Conservation (phyloP, 176 grass and related monocot genomes). For the Zea luxurians region DNA sequence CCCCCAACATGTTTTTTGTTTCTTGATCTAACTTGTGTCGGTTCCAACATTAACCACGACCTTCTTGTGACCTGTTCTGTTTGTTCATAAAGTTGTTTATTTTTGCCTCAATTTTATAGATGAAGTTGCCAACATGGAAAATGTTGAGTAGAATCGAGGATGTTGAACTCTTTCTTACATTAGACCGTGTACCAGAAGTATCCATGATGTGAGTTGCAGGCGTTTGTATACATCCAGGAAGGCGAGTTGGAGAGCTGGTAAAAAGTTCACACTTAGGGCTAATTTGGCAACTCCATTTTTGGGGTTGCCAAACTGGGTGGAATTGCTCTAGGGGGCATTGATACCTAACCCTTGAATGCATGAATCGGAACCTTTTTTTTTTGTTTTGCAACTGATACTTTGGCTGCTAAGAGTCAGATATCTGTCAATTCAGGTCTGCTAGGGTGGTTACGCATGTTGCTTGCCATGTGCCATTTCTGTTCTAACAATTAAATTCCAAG, state of each 20-base stretch:
- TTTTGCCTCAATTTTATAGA: slow-evolving; percentile 28
- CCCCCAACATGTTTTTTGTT: neutral
- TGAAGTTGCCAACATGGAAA: slow-evolving; percentile 35
- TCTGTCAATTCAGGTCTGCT: slow-evolving; percentile 28
- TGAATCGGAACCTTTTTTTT: neutral
- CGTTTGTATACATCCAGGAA: slow-evolving; percentile 33
- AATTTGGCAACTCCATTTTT: too few relatives aligned
- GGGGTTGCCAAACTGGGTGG: neutral
- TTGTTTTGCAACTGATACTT: neutral
- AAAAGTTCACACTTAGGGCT: neutral
- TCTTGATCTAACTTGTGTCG: neutral
- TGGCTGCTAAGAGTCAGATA: slow-evolving; percentile 1
- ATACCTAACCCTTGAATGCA: slow-evolving; percentile 23
- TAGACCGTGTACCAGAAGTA: slow-evolving; percentile 32
- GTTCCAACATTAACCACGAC: neutral
- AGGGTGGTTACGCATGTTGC: slow-evolving; percentile 16
- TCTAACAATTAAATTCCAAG: slow-evolving; percentile 6
- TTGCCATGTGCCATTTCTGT: slow-evolving; percentile 25
- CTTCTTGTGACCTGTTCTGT: neutral
- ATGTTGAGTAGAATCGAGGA: slow-evolving; percentile 5
- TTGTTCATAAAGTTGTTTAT: neutral
- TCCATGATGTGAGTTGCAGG: slow-evolving; percentile 36
- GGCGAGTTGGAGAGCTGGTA: slow-evolving; percentile 23
- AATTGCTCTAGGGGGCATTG: slow-evolving; percentile 14
- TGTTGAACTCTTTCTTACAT: slow-evolving; percentile 27